These are phyloP conservation scores for Fusarium incarnatum DNA, from an alignment of 2,329 filamentous ascomycete species.

Conservation along the genomic window DNA sequence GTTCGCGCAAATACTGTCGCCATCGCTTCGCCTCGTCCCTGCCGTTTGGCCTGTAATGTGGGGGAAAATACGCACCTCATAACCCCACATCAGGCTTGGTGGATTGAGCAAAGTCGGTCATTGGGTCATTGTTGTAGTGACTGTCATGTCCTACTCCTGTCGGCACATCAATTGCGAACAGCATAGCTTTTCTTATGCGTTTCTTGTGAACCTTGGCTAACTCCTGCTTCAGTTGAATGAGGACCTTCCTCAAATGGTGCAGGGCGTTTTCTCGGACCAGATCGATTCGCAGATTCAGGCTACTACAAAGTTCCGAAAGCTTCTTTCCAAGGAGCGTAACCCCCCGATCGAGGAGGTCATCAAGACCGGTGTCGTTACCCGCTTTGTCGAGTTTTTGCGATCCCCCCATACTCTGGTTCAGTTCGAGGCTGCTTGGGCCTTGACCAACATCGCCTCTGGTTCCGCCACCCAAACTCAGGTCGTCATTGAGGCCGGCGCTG, in stretches of 20 bases:
- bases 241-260: constrained; percentile 97
- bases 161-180: not conserved
- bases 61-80: constrained; percentile 48
- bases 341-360: constrained; percentile 99
- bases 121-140: constrained; percentile 2
- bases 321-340: constrained; percentile 98
- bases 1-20: constrained; percentile 21
- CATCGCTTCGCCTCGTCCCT: constrained; percentile 34
- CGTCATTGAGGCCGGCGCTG: constrained; percentile 96
- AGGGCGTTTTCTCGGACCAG: constrained; percentile 97
- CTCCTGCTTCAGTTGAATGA: constrained; percentile 79
- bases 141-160: constrained; percentile 21
- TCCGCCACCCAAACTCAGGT: constrained; percentile 98
- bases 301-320: constrained; percentile 98
- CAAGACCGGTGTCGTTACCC: constrained; percentile 96
- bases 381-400: constrained; percentile 97
- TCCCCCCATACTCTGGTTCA: constrained; percentile 98
- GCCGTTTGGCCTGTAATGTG: constrained; percentile 47
- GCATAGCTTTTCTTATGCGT: constrained; percentile 2
- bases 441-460: constrained; percentile 99
- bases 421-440: constrained; percentile 98
- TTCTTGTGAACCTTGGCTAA: constrained; percentile 34
- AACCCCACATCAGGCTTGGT: constrained; percentile 50
- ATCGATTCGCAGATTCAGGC: constrained; percentile 98
- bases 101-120: constrained; percentile 27